Base-by-base conservation (phyloP, 1,284 basidiomycete species). In the Ceratobasidium sp. region DNA sequence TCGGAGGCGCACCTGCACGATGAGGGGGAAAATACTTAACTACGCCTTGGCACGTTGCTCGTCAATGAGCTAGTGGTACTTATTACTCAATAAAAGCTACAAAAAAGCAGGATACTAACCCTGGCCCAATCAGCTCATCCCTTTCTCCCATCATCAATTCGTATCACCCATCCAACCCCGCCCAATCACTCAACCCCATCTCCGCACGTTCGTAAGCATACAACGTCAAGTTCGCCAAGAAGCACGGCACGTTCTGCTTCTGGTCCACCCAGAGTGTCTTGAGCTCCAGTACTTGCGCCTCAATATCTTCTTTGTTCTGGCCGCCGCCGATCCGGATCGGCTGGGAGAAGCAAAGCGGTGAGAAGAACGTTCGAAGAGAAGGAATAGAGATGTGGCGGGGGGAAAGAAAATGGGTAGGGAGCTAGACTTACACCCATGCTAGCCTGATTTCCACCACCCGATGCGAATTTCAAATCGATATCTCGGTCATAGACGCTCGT, bases 401-500 rank as follows among this genome's bases (percentile, higher is more conserved):
- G n/a, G 29, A 22, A 22, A 29, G 27, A n/a, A 41, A 29, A 9
- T 19, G 27, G 39, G 22, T 8, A 62, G 24, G 22, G 11, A 24
- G 14, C 6, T n/a, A 27, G 19, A 27, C 74, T 9, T 71, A 61
- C 56, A 16, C 74, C 65, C 65, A 75, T 71, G 27, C 56, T 54
- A 29, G 68, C 68, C 29, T 71, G 74, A 34, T 75, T 71, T 22
- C 65, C 59, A 63, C 59, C 48, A 16, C 66, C 56, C 22, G 74
- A 68, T 27, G 65, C 66, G 48, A 71, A 59, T 65, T 68, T 64
- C 41, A 71, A 27, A 49, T 71, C 68, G 41, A 71, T 71, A 34
- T 71, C 68, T 34, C 56, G 83, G 79, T 93, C 92, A 81, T 90
- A 95, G 74, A 91, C 84, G n/a, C 90, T 91, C 2, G 93, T 95